Evolutionary conservation across 805 yeast genomes (phyloP).

Genomic region (Diddensiella santjacobensis): DNA sequence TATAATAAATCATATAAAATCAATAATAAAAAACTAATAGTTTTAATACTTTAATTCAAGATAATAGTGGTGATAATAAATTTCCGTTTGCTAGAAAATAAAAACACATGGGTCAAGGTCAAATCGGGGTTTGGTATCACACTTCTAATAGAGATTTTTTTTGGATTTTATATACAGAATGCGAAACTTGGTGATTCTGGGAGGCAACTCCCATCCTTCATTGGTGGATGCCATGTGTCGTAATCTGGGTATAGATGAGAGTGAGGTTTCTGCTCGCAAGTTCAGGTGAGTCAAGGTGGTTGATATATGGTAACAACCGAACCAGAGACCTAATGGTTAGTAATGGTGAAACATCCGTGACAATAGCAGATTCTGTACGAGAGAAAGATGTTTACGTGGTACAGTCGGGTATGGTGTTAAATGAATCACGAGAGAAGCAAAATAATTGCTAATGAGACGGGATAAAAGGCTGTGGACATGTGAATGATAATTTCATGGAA

Average conservation of each 20-base stretch:
- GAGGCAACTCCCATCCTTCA: conserved; percentile 86
- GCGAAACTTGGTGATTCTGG: conserved; percentile 83
- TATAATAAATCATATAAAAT: too few species aligned
- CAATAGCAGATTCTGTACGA: conserved; percentile 81
- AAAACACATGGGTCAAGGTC: too few species aligned
- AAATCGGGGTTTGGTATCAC: too few species aligned
- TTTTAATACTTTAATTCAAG: too few species aligned
- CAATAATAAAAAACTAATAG: too few species aligned
- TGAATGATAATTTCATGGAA: conserved; percentile 83
- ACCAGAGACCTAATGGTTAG: conserved; percentile 34
- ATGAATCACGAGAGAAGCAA: conserved; percentile 15
- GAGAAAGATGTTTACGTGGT: conserved; percentile 93
- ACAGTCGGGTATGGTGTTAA: conserved; percentile 51
- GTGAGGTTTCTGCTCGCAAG: conserved; percentile 48
- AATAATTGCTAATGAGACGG: not conserved
- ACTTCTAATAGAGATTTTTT: too few species aligned
- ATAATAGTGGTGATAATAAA: too few species aligned
- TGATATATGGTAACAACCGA: too few species aligned
- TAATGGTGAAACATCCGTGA: conserved; percentile 92
- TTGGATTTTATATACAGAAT: too few species aligned
- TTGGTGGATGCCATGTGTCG: conserved; percentile 73
- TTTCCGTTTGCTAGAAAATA: too few species aligned
- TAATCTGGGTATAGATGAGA: conserved; percentile 68
- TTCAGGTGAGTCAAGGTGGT: conserved; percentile 45
- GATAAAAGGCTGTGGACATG: conserved; percentile 68